These are phyloP conservation scores for Clonostachys rhizophaga DNA, from an alignment of 2,329 filamentous ascomycete genomes.

Conservation along the genomic window DNA sequence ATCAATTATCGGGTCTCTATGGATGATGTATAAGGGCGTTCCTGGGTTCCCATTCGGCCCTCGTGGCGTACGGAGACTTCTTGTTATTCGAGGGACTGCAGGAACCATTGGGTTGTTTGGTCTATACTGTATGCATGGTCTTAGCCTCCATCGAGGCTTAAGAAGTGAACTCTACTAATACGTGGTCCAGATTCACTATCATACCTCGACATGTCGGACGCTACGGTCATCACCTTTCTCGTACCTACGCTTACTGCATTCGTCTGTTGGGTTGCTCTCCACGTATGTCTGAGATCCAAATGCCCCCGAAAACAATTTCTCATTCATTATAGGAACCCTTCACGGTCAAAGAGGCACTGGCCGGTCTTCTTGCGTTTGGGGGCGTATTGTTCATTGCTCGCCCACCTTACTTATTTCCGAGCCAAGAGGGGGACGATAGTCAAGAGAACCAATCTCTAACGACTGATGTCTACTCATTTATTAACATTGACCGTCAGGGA, in stretches of 20 bases:
- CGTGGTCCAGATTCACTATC: slow-evolving; percentile 35
- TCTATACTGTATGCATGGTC: slow-evolving; percentile 24
- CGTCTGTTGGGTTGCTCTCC: slow-evolving; percentile 55
- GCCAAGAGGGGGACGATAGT: too few relatives aligned
- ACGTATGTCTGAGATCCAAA: slow-evolving; percentile 5
- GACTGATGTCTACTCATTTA: too few relatives aligned
- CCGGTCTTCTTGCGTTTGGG: slow-evolving; percentile 62
- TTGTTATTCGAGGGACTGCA: slow-evolving; percentile 58
- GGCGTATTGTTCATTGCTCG: slow-evolving; percentile 75
- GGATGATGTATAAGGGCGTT: slow-evolving; percentile 33
- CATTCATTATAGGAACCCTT: slow-evolving; percentile 57
- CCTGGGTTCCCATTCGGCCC: slow-evolving; percentile 65
- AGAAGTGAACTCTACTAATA: not conserved
- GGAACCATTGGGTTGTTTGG: slow-evolving; percentile 67
- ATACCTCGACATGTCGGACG: slow-evolving; percentile 73
- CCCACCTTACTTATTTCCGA: slow-evolving; percentile 53
- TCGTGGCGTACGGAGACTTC: slow-evolving; percentile 54
- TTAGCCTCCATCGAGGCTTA: slow-evolving; percentile 16
- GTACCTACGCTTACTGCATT: slow-evolving; percentile 63
- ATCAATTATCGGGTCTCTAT: slow-evolving; percentile 24
- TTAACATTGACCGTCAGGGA: not conserved
- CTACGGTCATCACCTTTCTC: slow-evolving; percentile 76
- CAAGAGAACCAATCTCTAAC: too few relatives aligned
- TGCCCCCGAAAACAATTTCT: not conserved
- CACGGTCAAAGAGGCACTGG: slow-evolving; percentile 64